Percentiles rank a stretch among this genome's conserved stretches.
phyloP scores from a whole-genome alignment of 2,329 filamentous ascomycete species.

The Fusarium hainanense region DNA sequence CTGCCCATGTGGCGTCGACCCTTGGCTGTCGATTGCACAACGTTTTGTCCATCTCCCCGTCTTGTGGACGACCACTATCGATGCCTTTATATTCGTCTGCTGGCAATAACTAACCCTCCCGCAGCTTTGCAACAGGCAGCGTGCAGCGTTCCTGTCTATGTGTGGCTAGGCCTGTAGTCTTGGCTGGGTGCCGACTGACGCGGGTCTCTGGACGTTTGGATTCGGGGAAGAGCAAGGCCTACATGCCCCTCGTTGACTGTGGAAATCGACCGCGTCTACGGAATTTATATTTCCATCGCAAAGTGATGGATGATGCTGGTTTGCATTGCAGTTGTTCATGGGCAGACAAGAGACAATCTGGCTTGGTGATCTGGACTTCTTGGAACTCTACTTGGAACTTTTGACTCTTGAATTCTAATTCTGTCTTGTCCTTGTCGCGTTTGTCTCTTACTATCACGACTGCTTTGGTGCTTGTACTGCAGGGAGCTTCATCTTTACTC shows the following conservation, averaged over 20 bases:
- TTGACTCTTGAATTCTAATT: conserved; percentile 12
- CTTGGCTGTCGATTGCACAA: conserved; percentile 42
- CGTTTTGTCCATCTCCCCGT: conserved; percentile 14
- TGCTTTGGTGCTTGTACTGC: conserved; percentile 11
- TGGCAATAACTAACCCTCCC: conserved; percentile 21
- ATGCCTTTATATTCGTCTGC: conserved; percentile 4
- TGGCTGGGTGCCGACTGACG: conserved; percentile 14
- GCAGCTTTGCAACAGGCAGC: conserved; percentile 27
- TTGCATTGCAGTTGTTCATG: conserved; percentile 28
- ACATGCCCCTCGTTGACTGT: conserved; percentile 29
- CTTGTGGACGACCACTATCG: conserved; percentile 13
- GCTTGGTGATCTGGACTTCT: conserved; percentile 17
- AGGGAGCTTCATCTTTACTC: conserved; percentile 25
- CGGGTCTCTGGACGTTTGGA: conserved; percentile 14
- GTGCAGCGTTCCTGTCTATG: conserved; percentile 36
- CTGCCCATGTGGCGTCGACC: conserved; percentile 44
- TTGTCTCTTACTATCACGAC: conserved; percentile 9
- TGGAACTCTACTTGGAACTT: conserved; percentile 11
- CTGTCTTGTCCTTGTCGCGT: conserved; percentile 8
- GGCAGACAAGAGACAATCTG: conserved; percentile 28
- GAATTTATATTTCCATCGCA: conserved; percentile 11
- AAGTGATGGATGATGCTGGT: conserved; percentile 35
- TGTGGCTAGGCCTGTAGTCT: conserved; percentile 31
- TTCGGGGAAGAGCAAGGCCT: conserved; percentile 18
- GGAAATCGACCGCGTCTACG: conserved; percentile 26